A percentile compares a stretch with the other conserved stretches of the same genome.
phyloP scores from a whole-genome alignment of 768 basidiomycete species.

The Podaxis sp. region DNA sequence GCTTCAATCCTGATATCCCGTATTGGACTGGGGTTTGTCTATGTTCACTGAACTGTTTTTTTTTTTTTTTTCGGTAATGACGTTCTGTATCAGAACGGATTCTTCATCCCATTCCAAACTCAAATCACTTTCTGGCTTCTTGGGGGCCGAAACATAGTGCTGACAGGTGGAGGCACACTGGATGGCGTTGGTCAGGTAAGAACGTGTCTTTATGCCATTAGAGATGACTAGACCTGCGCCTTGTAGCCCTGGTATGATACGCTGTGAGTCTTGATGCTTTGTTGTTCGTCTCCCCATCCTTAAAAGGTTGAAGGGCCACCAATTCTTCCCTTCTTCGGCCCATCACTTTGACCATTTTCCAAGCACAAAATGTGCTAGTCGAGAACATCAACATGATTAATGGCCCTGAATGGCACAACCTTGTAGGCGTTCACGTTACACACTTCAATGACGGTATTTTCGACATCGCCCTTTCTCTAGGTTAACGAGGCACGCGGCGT shows the following conservation, averaged over 20 bases:
- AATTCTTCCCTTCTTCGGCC: conserved; percentile 52
- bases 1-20: conserved; percentile 47
- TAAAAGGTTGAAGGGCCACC: conserved; percentile 30
- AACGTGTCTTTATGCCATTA: neutral
- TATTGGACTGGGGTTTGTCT: conserved; percentile 51
- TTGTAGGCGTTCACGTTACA: conserved; percentile 29
- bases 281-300: neutral
- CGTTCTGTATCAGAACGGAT: conserved; percentile 40
- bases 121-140: conserved; percentile 57
- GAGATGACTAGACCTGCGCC: neutral
- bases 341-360: conserved; percentile 54
- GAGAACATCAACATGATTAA: conserved; percentile 49
- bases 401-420: conserved; percentile 53
- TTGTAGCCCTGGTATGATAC: conserved; percentile 55
- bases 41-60: neutral
- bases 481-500: conserved; percentile 50
- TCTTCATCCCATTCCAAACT: conserved; percentile 53
- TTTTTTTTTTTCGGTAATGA: neutral
- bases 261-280: conserved; percentile 30
- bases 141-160: conserved; percentile 45
- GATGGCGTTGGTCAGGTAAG: conserved; percentile 64
- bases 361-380: conserved; percentile 48
- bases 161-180: conserved; percentile 63
- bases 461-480: conserved; percentile 23
- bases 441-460: neutral